Evolutionary conservation across 2,329 filamentous ascomycete species (phyloP), one percentile per base, ranked within the genome.

Genomic region (Neodidymelliopsis sp.): DNA sequence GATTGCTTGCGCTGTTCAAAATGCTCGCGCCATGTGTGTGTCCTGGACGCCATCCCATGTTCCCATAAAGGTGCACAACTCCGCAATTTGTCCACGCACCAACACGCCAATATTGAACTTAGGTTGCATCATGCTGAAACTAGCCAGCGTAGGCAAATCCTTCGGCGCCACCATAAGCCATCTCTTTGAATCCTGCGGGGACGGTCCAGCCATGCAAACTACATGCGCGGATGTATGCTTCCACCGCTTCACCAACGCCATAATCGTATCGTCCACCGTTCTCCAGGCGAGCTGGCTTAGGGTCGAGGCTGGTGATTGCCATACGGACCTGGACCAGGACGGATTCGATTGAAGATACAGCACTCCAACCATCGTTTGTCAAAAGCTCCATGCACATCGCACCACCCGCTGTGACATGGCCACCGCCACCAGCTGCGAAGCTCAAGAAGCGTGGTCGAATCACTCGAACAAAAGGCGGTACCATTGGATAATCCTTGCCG

Each of bases 381-480:
- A 96, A 79, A 4, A 94, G 79, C 71, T 94, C 45, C 84, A 95
- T 92, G 70, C 85, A 88, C 74, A 97, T 84, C 1, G 91, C 89
- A 1, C 92, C 92, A 18, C 92, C 92, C 1, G 79, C 76, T 0
- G 92, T 96, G 51, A 97, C 87, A 68, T 96, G 90, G 0, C 91
- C 91, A 18, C 92, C 92, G 15, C 91, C 92, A 4, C 91, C 90
- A 4, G 77, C 61, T 19, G 76, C 67, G 64, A 93, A 93, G 2
- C 84, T 79, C 15, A 93, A 70, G 69, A 96, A 93, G 4, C 87
- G 86, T 1, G 92, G 92, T 5, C 88, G 84, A 42, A 96, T 81
- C 12, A 96, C 85, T 6, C 92, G 86, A 20, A 96, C 84, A 64
- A 96, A 96, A 0, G 92, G 92, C 3, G 92, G 92, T 1, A 84